Percentiles rank a stretch among this genome's conserved stretches.
Conservation (phyloP, 345 rosid species). For the Hypericum androsaemum region DNA sequence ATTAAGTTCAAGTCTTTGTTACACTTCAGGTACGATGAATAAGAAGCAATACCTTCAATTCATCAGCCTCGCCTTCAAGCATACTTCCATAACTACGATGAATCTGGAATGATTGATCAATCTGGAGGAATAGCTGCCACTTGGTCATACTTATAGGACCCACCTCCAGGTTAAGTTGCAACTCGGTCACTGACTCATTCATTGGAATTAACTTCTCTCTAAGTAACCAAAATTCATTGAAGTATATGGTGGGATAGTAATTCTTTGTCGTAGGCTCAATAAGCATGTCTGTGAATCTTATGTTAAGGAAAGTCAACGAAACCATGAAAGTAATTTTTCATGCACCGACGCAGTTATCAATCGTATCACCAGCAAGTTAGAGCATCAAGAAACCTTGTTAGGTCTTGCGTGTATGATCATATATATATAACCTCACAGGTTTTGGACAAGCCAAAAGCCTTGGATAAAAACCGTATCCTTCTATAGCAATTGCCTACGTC, state of each 20-base stretch:
- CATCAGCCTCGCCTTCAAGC: conserved; percentile 98
- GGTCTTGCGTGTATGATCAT: no score
- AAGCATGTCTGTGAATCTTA: conserved; percentile 52
- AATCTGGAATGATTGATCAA: conserved; percentile 98
- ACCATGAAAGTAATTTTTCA: no score
- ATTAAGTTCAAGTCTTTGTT: no score
- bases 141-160: conserved; percentile 92
- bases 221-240: conserved; percentile 96
- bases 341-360: no score
- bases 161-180: conserved; percentile 78
- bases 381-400: no score
- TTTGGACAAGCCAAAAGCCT: no score
- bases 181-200: conserved; percentile 65
- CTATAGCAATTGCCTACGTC: no score
- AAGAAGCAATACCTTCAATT: conserved; percentile 53
- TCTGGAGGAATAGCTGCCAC: conserved; percentile 91
- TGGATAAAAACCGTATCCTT: no score
- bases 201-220: conserved; percentile 66
- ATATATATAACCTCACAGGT: no score
- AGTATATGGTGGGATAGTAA: conserved; percentile 69
- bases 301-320: conserved; percentile 31
- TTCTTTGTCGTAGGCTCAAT: conserved; percentile 61
- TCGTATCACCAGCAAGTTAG: no score
- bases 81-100: conserved; percentile 97
- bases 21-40: no score